phyloP scores from a whole-genome alignment of 352 stramenopile genomes.

The Phytophthora hybrid region DNA sequence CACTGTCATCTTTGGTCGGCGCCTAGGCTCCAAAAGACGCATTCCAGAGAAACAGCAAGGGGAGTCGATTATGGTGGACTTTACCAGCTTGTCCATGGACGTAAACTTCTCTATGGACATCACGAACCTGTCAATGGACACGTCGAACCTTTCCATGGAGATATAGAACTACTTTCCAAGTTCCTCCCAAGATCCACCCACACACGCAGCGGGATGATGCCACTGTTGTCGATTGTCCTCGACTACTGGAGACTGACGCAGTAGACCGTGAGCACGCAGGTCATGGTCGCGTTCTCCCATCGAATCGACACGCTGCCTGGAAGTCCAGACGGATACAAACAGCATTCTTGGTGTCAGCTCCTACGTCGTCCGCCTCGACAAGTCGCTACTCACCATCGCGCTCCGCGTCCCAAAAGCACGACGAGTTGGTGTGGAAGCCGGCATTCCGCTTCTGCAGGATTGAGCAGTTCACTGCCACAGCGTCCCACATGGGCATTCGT shows the following conservation, averaged over 20 bases:
- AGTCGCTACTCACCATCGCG: slow-evolving; percentile 68
- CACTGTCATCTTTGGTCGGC: slow-evolving; percentile 81
- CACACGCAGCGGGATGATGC: slow-evolving; percentile 28
- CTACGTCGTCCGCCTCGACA: neutral
- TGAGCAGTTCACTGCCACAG: slow-evolving; percentile 80
- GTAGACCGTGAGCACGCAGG: slow-evolving; percentile 75
- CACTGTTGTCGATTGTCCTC: slow-evolving; percentile 25
- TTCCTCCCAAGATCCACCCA: slow-evolving; percentile 10
- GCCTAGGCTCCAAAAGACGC: slow-evolving; percentile 44
- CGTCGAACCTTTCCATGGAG: slow-evolving; percentile 63
- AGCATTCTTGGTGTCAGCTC: slow-evolving; percentile 14
- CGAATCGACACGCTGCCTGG: slow-evolving; percentile 77
- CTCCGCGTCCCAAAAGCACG: slow-evolving; percentile 89
- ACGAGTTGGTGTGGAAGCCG: slow-evolving; percentile 87
- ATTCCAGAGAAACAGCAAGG: slow-evolving; percentile 49
- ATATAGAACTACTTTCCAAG: slow-evolving; percentile 37
- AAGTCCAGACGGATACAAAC: slow-evolving; percentile 15
- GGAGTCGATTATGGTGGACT: slow-evolving; percentile 87
- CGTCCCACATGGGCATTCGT: slow-evolving; percentile 21
- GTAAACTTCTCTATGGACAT: slow-evolving; percentile 54
- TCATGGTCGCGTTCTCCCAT: slow-evolving; percentile 82
- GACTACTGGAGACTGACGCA: slow-evolving; percentile 74
- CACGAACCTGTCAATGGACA: slow-evolving; percentile 46
- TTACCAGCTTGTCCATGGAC: slow-evolving; percentile 67
- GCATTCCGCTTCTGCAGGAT: slow-evolving; percentile 92